Conservation (phyloP, 495 filamentous ascomycete species). For the Astrothelium subdiscretum region DNA sequence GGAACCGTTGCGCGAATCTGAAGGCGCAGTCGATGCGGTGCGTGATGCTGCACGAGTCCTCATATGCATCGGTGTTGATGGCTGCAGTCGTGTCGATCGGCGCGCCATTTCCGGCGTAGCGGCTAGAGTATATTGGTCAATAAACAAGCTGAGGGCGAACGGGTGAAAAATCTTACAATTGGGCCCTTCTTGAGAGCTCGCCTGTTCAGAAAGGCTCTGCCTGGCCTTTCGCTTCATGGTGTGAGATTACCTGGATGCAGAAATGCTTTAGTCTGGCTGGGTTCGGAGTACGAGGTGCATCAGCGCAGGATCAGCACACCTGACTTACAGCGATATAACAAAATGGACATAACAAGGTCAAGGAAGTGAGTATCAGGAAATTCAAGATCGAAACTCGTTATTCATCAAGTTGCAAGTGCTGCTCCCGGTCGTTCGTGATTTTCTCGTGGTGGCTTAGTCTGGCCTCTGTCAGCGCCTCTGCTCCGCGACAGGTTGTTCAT, state of each 20-base stretch:
- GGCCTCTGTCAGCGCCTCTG: neutral
- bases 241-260: neutral
- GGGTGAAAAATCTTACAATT: slow-evolving; percentile 1
- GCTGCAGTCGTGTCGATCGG: slow-evolving; percentile 20
- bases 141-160: slow-evolving; percentile 1
- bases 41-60: slow-evolving; percentile 22
- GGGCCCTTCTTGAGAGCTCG: neutral
- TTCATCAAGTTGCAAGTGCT: neutral
- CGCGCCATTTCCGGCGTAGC: slow-evolving; percentile 2
- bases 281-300: neutral
- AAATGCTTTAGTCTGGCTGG: neutral
- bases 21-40: slow-evolving; percentile 17
- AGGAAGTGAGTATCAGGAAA: neutral
- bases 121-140: neutral
- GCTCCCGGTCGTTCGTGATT: neutral
- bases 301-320: neutral
- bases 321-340: neutral
- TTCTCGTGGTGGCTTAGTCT: neutral
- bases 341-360: neutral
- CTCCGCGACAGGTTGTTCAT: neutral
- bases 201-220: neutral
- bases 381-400: neutral
- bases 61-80: slow-evolving; percentile 25
- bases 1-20: slow-evolving; percentile 13
- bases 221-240: neutral